These are phyloP conservation scores for Cubamyces lactineus DNA, from an alignment of 768 basidiomycete genomes.

Conservation along the genomic window DNA sequence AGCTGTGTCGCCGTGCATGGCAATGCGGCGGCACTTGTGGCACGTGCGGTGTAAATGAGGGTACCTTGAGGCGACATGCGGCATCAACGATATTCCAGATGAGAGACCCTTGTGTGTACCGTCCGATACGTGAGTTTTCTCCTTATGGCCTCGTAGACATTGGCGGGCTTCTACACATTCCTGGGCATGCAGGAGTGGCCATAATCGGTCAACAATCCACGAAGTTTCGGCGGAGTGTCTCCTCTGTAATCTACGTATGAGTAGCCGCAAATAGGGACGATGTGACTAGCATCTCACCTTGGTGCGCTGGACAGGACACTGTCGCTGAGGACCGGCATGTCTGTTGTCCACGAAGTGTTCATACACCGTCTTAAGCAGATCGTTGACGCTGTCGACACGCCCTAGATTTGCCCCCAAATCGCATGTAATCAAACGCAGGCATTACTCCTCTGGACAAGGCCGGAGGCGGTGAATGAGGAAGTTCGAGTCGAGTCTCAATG, in stretches of 20 bases:
- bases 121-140: background rate
- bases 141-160: background rate
- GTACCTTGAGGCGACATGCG: background rate
- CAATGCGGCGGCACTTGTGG: background rate
- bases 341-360: background rate
- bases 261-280: background rate
- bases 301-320: background rate
- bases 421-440: too few relatives aligned
- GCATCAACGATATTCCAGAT: too few relatives aligned
- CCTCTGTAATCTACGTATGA: background rate
- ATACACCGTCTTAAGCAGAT: background rate
- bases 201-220: too few relatives aligned
- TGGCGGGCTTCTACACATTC: too few relatives aligned
- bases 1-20: background rate
- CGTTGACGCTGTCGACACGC: background rate
- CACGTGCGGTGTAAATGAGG: constrained; percentile 7
- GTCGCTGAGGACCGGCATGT: constrained; percentile 4
- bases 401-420: background rate
- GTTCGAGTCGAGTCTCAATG: too few relatives aligned
- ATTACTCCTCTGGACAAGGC: too few relatives aligned
- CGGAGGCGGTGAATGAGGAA: too few relatives aligned
- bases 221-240: too few relatives aligned
- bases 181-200: too few relatives aligned
- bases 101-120: background rate
- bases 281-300: background rate